Conservation (phyloP, 192 early-diverging fungal genomes). For the Coemansia sp. region DNA sequence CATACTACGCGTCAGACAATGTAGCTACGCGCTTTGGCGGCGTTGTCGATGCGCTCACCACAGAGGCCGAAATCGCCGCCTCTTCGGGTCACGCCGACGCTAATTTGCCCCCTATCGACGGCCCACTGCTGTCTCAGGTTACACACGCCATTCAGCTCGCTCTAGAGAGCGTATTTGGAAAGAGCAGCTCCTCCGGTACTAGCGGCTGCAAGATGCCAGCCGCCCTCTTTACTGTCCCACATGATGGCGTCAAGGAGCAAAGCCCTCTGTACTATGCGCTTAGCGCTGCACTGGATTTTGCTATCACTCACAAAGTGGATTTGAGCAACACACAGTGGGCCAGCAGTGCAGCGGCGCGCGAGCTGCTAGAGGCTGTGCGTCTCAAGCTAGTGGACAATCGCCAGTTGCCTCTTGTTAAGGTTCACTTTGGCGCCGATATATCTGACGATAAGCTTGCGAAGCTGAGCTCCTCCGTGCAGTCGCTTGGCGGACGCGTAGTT, state of each 20-base stretch:
- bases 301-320: slow-evolving; percentile 16
- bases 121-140: slow-evolving; percentile 24
- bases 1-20: slow-evolving; percentile 51
- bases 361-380: slow-evolving; percentile 36
- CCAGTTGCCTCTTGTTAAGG: slow-evolving; percentile 38
- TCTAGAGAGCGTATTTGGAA: slow-evolving; percentile 31
- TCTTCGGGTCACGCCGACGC: slow-evolving; percentile 18
- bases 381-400: slow-evolving; percentile 42
- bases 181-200: background rate
- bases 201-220: slow-evolving; percentile 38
- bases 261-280: slow-evolving; percentile 44
- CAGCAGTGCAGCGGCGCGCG: slow-evolving; percentile 10
- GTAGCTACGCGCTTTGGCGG: slow-evolving; percentile 31
- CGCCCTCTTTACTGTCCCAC: slow-evolving; percentile 33
- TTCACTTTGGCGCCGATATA: slow-evolving; percentile 32
- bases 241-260: slow-evolving; percentile 27
- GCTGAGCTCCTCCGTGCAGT: slow-evolving; percentile 18
- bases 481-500: slow-evolving; percentile 32
- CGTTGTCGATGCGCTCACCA: slow-evolving; percentile 41
- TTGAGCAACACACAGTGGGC: slow-evolving; percentile 25
- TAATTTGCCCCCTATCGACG: slow-evolving; percentile 29
- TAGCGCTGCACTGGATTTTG: slow-evolving; percentile 43
- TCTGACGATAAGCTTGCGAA: slow-evolving; percentile 15
- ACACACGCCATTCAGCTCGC: slow-evolving; percentile 51
- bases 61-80: slow-evolving; percentile 41